These are phyloP conservation scores for Anacardium occidentale DNA, from an alignment of 345 rosid species.

Conservation along the genomic window DNA sequence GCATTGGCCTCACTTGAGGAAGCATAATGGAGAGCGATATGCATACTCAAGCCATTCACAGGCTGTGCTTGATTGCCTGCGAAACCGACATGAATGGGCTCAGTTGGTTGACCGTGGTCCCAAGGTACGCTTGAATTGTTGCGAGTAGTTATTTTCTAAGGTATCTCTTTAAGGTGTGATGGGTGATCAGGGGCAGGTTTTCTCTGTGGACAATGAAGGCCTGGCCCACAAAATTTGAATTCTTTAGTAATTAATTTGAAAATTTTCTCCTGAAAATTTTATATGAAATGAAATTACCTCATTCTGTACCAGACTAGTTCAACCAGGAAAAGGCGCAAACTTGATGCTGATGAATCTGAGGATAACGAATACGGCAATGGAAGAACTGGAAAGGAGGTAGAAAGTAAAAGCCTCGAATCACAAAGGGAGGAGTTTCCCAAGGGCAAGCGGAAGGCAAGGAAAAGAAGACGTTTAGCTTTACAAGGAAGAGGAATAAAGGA, in stretches of 20 bases:
- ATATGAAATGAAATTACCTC: not conserved
- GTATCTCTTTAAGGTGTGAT: not conserved
- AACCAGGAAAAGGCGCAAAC: slow-evolving; percentile 77
- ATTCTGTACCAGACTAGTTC: slow-evolving; percentile 63
- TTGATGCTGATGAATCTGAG: slow-evolving; percentile 74
- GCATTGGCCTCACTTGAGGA: slow-evolving; percentile 98
- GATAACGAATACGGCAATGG: slow-evolving; percentile 60
- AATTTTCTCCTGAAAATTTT: not conserved
- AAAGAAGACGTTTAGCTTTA: slow-evolving; percentile 67
- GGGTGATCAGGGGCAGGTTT: no score
- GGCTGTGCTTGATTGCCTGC: slow-evolving; percentile 97
- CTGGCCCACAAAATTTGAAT: no score
- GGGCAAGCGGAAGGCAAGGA: slow-evolving; percentile 90
- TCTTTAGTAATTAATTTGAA: no score
- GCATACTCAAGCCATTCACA: slow-evolving; percentile 98
- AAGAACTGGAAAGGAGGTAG: slow-evolving; percentile 40
- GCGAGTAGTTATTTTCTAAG: not conserved
- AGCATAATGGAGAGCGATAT: slow-evolving; percentile 97
- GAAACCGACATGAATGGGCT: slow-evolving; percentile 98
- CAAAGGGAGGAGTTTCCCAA: slow-evolving; percentile 85
- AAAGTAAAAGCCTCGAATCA: slow-evolving; percentile 51
- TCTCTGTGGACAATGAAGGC: no score
- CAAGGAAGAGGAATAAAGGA: slow-evolving; percentile 83
- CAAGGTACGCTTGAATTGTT: slow-evolving; percentile 51
- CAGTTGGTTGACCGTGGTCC: slow-evolving; percentile 98